Percentiles rank a stretch among this genome's conserved stretches.
Conservation (phyloP, 208 protist genomes). For the Tetramitus jugosus region DNA sequence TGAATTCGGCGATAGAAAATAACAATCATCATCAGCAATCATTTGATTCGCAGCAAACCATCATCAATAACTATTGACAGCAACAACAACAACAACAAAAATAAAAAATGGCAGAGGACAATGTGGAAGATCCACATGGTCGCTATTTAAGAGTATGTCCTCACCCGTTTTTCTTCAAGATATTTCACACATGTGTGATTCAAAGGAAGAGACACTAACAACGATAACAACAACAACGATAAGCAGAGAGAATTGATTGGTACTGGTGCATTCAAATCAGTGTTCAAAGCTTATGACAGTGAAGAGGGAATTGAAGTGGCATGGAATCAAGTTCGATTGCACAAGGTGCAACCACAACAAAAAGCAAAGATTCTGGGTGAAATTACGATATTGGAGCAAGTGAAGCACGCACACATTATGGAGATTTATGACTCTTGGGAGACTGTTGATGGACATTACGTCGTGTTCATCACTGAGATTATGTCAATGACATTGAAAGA, state of each 20-base stretch:
- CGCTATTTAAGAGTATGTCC: too few relatives aligned
- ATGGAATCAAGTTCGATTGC: slow-evolving; percentile 58
- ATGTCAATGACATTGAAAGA: slow-evolving; percentile 61
- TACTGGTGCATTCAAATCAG: slow-evolving; percentile 12
- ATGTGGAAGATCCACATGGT: too few relatives aligned
- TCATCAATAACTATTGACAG: too few relatives aligned
- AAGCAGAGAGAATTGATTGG: slow-evolving; percentile 10
- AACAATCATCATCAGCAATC: too few relatives aligned
- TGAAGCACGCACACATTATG: slow-evolving; percentile 64
- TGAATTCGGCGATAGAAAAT: too few relatives aligned
- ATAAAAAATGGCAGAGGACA: too few relatives aligned
- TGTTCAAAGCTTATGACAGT: slow-evolving; percentile 48
- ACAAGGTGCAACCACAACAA: background rate
- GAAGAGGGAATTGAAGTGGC: slow-evolving; percentile 68
- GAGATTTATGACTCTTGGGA: slow-evolving; percentile 58
- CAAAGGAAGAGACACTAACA: too few relatives aligned
- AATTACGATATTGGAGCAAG: slow-evolving; percentile 49
- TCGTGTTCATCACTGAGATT: slow-evolving; percentile 72
- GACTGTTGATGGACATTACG: slow-evolving; percentile 25
- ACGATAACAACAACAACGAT: too few relatives aligned
- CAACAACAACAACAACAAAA: too few relatives aligned
- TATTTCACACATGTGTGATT: too few relatives aligned
- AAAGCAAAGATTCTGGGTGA: slow-evolving; percentile 43
- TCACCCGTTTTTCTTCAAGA: too few relatives aligned
- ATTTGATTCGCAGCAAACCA: too few relatives aligned